These are phyloP conservation scores for Camellia japonica DNA, from an alignment of 148 eudicot genomes.

Conservation along the genomic window DNA sequence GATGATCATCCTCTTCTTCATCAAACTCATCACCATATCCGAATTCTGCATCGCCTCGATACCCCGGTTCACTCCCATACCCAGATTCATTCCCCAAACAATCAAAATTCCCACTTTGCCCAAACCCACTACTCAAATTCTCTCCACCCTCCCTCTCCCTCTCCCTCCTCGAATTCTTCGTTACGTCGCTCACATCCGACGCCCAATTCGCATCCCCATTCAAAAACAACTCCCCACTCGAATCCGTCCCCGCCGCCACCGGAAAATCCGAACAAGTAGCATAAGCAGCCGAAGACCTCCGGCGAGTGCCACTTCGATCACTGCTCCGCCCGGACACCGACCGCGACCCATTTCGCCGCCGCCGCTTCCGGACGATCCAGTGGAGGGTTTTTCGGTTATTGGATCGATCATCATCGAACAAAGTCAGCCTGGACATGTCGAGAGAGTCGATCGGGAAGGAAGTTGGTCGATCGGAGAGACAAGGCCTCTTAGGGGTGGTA, in stretches of 20 bases:
- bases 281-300: conserved; percentile 49
- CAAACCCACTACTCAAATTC: conserved; percentile 35
- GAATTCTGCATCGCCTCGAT: conserved; percentile 80
- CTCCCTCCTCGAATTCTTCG: conserved; percentile 47
- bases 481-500: conserved; percentile 51
- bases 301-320: conserved; percentile 63
- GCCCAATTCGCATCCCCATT: conserved; percentile 65
- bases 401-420: conserved; percentile 52
- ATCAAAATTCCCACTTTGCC: conserved; percentile 40
- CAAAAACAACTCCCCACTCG: conserved; percentile 81
- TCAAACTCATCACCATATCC: conserved; percentile 81
- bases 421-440: conserved; percentile 69
- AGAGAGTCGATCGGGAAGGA: conserved; percentile 56
- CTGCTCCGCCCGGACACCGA: conserved; percentile 73
- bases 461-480: conserved; percentile 67
- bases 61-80: conserved; percentile 86
- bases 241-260: conserved; percentile 74
- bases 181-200: conserved; percentile 67
- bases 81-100: conserved; percentile 67
- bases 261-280: conserved; percentile 83
- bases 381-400: conserved; percentile 31
- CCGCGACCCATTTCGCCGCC: conserved; percentile 57
- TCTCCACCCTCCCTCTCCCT: conserved; percentile 45
- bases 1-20: conserved; percentile 78
- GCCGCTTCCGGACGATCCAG: conserved; percentile 57